These are phyloP conservation scores for Glaciozyma antarctica DNA, from an alignment of 768 basidiomycete genomes.

Conservation along the genomic window DNA sequence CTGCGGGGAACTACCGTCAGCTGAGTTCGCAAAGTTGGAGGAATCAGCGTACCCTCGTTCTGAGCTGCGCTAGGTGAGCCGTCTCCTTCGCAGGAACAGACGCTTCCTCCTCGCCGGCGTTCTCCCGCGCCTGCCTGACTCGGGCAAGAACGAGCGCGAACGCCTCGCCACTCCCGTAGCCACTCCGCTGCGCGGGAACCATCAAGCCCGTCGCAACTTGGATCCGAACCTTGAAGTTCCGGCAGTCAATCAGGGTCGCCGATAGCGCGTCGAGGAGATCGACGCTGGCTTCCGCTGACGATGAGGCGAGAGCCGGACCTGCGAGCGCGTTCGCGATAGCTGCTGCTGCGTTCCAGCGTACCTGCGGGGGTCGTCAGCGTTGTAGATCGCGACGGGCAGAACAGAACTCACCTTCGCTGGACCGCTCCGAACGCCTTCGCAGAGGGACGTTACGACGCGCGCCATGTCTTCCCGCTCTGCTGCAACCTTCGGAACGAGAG, in stretches of 20 bases:
- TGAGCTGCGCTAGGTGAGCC: background rate
- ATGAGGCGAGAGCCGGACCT: background rate
- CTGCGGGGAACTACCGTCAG: background rate
- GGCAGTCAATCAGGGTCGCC: background rate
- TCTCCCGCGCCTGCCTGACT: background rate
- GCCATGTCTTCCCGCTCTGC: background rate
- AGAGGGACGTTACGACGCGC: background rate
- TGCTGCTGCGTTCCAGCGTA: conserved; percentile 27
- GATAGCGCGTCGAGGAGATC: background rate
- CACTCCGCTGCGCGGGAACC: too few relatives aligned
- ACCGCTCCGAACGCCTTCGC: background rate
- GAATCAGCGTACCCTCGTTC: background rate
- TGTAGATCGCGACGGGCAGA: background rate
- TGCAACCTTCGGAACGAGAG: too few relatives aligned
- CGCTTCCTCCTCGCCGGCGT: background rate
- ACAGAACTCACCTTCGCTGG: conserved; percentile 1
- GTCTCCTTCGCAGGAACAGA: conserved; percentile 1
- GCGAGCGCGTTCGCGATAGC: background rate
- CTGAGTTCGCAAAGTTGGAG: too few relatives aligned
- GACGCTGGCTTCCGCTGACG: background rate
- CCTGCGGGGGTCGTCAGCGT: background rate
- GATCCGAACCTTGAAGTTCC: conserved; percentile 25
- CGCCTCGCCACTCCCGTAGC: background rate
- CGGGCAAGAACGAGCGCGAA: background rate
- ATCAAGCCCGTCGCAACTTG: conserved; percentile 7